Evolutionary conservation across 495 filamentous ascomycete genomes (phyloP).

Genomic region (Trichoderma gamsii): DNA sequence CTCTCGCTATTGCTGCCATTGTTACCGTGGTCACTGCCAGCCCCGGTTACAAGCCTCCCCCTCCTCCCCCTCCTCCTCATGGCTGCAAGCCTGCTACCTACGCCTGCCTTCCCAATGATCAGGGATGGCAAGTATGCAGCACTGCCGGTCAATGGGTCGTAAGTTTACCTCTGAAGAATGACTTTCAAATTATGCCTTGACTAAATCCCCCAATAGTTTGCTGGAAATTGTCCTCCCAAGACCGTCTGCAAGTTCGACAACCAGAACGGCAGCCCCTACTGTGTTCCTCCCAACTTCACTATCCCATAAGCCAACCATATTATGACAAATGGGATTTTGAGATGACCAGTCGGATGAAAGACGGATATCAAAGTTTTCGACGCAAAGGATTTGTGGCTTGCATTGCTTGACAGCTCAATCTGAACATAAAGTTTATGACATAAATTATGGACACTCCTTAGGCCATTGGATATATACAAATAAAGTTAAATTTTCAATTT

Average conservation of each 20-base stretch:
- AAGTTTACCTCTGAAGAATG: not conserved
- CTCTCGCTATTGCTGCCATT: not conserved
- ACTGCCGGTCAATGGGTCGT: not conserved
- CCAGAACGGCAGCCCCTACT: constrained; percentile 14
- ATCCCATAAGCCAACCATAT: not conserved
- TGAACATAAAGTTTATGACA: not conserved
- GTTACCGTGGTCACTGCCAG: not conserved
- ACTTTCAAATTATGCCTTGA: not conserved
- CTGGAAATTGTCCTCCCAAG: constrained; percentile 6
- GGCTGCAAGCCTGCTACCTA: constrained; percentile 14
- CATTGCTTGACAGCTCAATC: not conserved
- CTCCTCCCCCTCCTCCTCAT: not conserved
- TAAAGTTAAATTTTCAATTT: too few species aligned
- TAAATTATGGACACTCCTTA: not conserved
- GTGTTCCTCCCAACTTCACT: constrained; percentile 9
- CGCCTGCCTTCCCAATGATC: not conserved
- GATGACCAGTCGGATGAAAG: not conserved
- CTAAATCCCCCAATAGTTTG: not conserved
- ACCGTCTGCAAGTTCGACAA: constrained; percentile 14
- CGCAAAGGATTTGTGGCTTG: not conserved
- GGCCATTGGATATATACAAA: not conserved
- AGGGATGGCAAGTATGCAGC: constrained; percentile 12
- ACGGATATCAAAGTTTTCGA: not conserved
- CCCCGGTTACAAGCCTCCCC: not conserved
- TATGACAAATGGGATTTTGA: not conserved